Base-by-base conservation (phyloP, 2,329 filamentous ascomycete species). In the Epichloe sibirici region DNA sequence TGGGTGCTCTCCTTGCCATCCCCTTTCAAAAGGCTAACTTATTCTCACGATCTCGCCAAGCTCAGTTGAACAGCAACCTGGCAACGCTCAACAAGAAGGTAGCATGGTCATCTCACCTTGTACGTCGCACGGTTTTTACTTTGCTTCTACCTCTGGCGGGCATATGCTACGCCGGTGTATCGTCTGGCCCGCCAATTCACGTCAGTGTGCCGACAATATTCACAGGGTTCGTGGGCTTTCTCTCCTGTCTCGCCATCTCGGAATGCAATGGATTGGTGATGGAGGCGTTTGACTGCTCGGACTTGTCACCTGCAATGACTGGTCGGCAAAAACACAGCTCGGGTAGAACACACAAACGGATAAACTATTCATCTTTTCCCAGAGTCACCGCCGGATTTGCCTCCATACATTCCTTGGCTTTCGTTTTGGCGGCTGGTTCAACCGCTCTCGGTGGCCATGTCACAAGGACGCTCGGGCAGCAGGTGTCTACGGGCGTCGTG, bases 281-380 rank as follows among this genome's bases (percentile, higher is more conserved):
- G 86, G 86, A 90, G 62, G 83, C 82, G 0, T 90, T 85, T 64
- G 87, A 90, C 63, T 86, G 82, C n/a, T 88, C 83, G 42, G 87
- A 90, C 64, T 72, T 90, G 4, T 85, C 86, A 58, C 81, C 84
- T 2, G 83, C 84, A 11, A 83, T 85, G 72, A 85, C 77, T 6
- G 78, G 78, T 34, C 72, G 73, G 15, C 73, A 73, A n/a, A 71
- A 67, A 31, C 70, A 70, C n/a, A 60, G 62, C 3, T 69, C 69
- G 5, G 62, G 64, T 12, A 67, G 66, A 49, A 61, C 62, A 9
- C 65, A 68, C 15, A 75, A 74, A 44, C 69, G 71, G 45, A 88
- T 81, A 11, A 88, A 87, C 62, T 90, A 88, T 69, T 87, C 85
- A 0, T 84, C 81, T 0, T 89, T 87, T 57, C 87, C 87, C 6